These are phyloP conservation scores for Prillingera fragicola DNA, from an alignment of 1,284 basidiomycete species.

Conservation along the genomic window DNA sequence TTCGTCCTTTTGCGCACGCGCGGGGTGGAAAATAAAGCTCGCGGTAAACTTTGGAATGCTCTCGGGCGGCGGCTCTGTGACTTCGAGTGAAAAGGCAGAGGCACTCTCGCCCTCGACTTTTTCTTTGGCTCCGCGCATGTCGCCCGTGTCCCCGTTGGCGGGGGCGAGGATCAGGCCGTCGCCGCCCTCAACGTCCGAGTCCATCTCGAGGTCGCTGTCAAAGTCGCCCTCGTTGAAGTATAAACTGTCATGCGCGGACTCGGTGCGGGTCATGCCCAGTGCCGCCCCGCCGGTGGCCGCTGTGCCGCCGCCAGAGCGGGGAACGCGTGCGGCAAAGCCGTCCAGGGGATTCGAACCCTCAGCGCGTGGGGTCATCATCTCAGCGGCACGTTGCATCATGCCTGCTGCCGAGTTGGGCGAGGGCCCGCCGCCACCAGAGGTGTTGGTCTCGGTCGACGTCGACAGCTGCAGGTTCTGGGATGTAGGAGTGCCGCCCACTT, in stretches of 20 bases:
- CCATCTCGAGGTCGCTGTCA: conserved; percentile 37
- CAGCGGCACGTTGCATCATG: too few relatives aligned
- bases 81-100: conserved; percentile 23
- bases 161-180: too few relatives aligned
- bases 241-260: conserved; percentile 6
- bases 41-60: conserved; percentile 30
- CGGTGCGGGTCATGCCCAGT: neutral
- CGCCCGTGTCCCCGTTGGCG: conserved; percentile 2
- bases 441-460: too few relatives aligned
- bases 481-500: too few relatives aligned
- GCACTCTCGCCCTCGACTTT: conserved; percentile 1
- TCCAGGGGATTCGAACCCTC: conserved; percentile 1
- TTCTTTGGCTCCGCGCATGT: conserved; percentile 3
- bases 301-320: conserved; percentile 6
- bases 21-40: conserved; percentile 39
- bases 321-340: conserved; percentile 9
- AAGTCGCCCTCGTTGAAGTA: conserved; percentile 25
- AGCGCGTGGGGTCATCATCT: too few relatives aligned
- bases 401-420: too few relatives aligned
- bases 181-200: conserved; percentile 31
- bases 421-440: too few relatives aligned
- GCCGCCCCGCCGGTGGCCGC: neutral
- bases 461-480: too few relatives aligned
- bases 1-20: conserved; percentile 43
- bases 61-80: conserved; percentile 20